Percentiles rank a stretch among this genome's conserved stretches.
Conservation (phyloP, 2,329 filamentous ascomycete species). For the Diaporthe nobilis region DNA sequence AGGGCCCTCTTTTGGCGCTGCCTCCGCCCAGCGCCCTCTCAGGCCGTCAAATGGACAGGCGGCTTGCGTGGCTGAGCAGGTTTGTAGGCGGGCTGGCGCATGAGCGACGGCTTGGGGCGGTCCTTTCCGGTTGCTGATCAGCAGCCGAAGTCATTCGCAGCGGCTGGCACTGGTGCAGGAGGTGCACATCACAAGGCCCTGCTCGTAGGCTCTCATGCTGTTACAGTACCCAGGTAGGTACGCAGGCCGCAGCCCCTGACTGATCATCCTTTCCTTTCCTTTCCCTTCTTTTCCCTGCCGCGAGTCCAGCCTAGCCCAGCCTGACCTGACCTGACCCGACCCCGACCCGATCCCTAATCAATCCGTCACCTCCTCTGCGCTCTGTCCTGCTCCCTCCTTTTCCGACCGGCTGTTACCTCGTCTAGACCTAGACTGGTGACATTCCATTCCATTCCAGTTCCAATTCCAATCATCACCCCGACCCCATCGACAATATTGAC, state of each 20-base stretch:
- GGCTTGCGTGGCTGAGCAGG: conserved; percentile 20
- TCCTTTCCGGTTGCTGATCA: neutral
- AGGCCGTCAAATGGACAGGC: neutral
- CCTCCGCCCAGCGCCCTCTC: neutral
- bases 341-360: conserved; percentile 19
- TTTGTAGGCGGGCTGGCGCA: conserved; percentile 3
- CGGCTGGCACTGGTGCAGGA: neutral
- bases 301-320: neutral
- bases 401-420: neutral
- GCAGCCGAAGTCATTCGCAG: conserved; percentile 8
- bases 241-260: conserved; percentile 9
- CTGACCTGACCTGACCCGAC: neutral
- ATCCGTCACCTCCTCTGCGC: neutral
- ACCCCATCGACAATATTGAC: conserved; percentile 32
- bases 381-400: conserved; percentile 4
- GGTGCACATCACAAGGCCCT: conserved; percentile 8
- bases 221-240: neutral
- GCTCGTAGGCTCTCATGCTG: conserved; percentile 7
- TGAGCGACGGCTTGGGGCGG: conserved; percentile 2
- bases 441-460: conserved; percentile 15
- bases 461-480: conserved; percentile 22
- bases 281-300: neutral
- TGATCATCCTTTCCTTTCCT: conserved; percentile 25
- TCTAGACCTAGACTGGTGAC: conserved; percentile 1
- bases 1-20: neutral